phyloP scores from a whole-genome alignment of 306 rosid genomes.

The Acmispon strigosus region DNA sequence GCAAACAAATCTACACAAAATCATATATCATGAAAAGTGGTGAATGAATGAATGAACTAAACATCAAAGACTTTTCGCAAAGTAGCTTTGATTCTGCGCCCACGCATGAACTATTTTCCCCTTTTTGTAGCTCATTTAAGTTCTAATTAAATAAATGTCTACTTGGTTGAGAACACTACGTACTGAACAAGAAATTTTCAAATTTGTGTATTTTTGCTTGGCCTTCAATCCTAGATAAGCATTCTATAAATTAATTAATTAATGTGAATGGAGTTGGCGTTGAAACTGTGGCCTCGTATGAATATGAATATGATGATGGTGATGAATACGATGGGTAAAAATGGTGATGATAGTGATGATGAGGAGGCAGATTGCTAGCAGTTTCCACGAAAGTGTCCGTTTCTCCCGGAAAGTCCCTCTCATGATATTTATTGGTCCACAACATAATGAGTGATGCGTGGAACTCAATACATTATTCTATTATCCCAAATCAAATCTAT shows the following conservation, averaged over 20 bases:
- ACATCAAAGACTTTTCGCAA: constrained; percentile 16
- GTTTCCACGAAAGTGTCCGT: constrained; percentile 64
- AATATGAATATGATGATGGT: no score
- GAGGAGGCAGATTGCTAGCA: constrained; percentile 27
- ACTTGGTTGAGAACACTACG: neutral
- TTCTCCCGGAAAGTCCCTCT: constrained; percentile 49
- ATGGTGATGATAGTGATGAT: constrained; percentile 42
- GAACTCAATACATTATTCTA: constrained; percentile 17
- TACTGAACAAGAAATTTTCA: no score
- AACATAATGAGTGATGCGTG: constrained; percentile 36
- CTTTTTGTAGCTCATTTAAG: neutral
- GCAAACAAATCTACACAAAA: constrained; percentile 11
- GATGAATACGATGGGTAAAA: constrained; percentile 3
- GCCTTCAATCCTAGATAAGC: no score
- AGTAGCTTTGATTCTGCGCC: constrained; percentile 23
- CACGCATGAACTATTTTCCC: neutral
- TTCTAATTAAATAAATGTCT: neutral
- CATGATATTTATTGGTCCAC: constrained; percentile 58
- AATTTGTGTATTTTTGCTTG: no score
- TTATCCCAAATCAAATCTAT: neutral
- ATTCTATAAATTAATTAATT: neutral
- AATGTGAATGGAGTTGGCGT: neutral
- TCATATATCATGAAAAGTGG: constrained; percentile 5
- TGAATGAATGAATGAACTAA: neutral
- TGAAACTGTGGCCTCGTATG: constrained; percentile 6